phyloP scores from a whole-genome alignment of 306 rosid species.

The Pyrus pyrifolia region DNA sequence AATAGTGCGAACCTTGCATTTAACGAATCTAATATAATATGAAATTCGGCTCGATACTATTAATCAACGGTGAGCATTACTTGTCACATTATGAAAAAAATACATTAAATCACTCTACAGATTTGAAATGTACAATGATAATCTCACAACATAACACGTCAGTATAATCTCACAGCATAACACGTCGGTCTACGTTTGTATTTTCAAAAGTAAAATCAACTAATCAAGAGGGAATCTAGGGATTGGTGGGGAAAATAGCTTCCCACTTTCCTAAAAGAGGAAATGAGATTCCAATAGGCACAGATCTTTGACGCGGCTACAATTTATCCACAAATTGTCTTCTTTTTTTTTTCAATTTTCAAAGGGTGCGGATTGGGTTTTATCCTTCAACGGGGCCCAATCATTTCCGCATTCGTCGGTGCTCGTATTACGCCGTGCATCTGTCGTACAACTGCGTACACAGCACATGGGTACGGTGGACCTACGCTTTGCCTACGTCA shows the following conservation, averaged over 20 bases:
- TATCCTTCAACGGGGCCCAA: slow-evolving; percentile 12
- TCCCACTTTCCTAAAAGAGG: neutral
- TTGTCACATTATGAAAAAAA: neutral
- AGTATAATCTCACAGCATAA: fast-evolving
- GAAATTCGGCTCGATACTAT: too few relatives aligned
- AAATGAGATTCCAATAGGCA: neutral
- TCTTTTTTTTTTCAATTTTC: neutral
- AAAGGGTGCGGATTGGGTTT: neutral
- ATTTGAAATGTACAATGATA: too few relatives aligned
- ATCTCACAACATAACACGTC: neutral
- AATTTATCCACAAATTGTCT: slow-evolving; percentile 4
- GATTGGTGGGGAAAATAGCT: neutral
- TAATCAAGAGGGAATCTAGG: neutral
- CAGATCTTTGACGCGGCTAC: neutral
- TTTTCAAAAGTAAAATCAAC: too few relatives aligned
- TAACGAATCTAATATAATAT: too few relatives aligned
- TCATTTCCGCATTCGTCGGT: slow-evolving; percentile 43
- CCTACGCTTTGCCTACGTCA: neutral
- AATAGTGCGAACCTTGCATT: neutral
- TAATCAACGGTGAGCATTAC: too few relatives aligned
- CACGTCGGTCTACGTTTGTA: neutral
- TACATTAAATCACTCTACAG: neutral
- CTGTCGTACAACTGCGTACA: slow-evolving; percentile 31
- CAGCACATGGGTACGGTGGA: neutral
- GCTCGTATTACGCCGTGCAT: slow-evolving; percentile 67